Evolutionary conservation across 805 yeast genomes (phyloP), one percentile per base, ranked within the genome.

Genomic region (Spathaspora arborariae): DNA sequence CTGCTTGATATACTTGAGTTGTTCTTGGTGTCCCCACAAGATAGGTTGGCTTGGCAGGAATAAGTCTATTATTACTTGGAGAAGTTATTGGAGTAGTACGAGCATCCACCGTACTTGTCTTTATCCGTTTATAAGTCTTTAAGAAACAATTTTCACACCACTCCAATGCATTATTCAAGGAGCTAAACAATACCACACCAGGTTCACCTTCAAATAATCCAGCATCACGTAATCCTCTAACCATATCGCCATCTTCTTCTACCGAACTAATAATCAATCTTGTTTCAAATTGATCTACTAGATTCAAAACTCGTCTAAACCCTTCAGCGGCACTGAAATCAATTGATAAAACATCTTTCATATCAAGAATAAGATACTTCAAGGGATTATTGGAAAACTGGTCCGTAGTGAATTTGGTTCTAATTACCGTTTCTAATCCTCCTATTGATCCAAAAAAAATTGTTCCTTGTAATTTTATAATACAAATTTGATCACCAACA

Each of bases 261-360:
- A 92, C 88, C 1, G 96, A 88, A 1, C 96, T 83, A 24, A 94
- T 76, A 20, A 91, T 78, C 59, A 94, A 67, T 52, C 80, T 84
- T 15, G 92, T 84, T 44, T 75, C 74, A 51, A 81, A 84, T 18
- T 85, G 83, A 48, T 79, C 79, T 15, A 89, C 70, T 56, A 91
- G 77, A 51, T 95, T 84, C 60, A 88, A 81, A 50, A 94, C 85
- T 56, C 97, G 75, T 55, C 90, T 81, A 62, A 94, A 88, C 0
- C 97, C 96, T 64, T 94, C 98, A 8, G 97, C 96, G 0, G 98
- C 97, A 40, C 96, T 86, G 57, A 87, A 94, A 65, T 94, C 99
- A 52, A 94, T 81, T 41, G 86, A 77, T 42, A 78, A 76, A 24
- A 94, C 96, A 34, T 84, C 81, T 54, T 84, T 84, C 76, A 94